Conservation (phyloP, 768 basidiomycete species). For the Agaricus blazei region DNA sequence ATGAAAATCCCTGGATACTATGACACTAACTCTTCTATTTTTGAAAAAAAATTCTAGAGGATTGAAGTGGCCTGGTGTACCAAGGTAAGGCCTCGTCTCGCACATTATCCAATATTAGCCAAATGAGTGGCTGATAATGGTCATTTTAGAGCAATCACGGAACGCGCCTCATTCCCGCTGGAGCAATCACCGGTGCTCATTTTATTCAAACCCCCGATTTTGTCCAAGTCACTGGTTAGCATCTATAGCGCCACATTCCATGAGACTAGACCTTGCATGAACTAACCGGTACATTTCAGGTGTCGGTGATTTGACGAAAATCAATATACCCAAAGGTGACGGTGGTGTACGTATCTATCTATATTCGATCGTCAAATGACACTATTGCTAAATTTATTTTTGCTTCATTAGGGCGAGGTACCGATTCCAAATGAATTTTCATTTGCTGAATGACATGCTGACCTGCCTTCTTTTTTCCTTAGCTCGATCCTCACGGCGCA, state of each 20-base stretch:
- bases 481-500: conserved; percentile 69
- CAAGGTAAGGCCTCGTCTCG: conserved; percentile 20
- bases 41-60: conserved; percentile 19
- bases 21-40: too few relatives aligned
- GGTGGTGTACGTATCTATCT: conserved; percentile 34
- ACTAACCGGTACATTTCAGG: conserved; percentile 27
- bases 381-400: neutral
- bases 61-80: conserved; percentile 40
- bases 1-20: neutral
- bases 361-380: neutral
- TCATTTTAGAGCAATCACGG: conserved; percentile 51
- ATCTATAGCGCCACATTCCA: neutral
- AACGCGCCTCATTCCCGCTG: conserved; percentile 66
- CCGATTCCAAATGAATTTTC: neutral
- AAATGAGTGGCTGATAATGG: neutral
- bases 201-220: conserved; percentile 73
- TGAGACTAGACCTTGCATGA: neutral
- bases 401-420: conserved; percentile 20
- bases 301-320: conserved; percentile 55
- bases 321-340: conserved; percentile 62
- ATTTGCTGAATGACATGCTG: neutral
- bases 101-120: neutral
- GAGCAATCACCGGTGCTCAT: conserved; percentile 62
- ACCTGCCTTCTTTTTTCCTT: neutral
- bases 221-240: conserved; percentile 60